Base-by-base conservation (phyloP, 148 eudicot genomes). In the Camellia granthamiana region DNA sequence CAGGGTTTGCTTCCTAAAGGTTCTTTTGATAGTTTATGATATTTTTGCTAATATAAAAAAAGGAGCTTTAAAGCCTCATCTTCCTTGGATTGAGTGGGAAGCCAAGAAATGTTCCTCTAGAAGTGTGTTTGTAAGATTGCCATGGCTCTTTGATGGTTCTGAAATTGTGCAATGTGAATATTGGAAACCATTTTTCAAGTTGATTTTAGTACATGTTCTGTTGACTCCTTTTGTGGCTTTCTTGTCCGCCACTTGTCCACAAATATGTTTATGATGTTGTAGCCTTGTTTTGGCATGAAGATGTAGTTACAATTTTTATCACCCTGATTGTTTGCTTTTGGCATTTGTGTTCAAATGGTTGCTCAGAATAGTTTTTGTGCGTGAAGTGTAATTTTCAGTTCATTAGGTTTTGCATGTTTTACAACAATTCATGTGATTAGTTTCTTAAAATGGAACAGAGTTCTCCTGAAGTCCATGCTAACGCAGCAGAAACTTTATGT, bases 381-480 rank as follows among this genome's bases (percentile, higher is more conserved):
- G 52, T 49, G 52, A 49, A 0, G 6, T 4, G 52, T 49, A 49
- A 5, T 49, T 49, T 49, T 49, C 52, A 49, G 52, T 49, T 49
- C 52, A 49, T 49, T 49, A 49, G 52, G 52, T 49, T 49, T 30
- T 49, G 4, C 52, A 49, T 49, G 52, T 49, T 49, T 49, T 49
- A 7, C 52, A 54, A 75, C 72, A 67, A 73, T 61, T 70, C 72
- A 78, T 73, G 41, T 64, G 49, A 44, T 13, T n/a, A 66, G 30
- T 74, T 47, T 86, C 59, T 77, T 79, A 3, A 49, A 73, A 69
- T 82, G 83, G 64, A 79, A 71, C 92, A 96, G 98, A 88, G 89
- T 82, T 77, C 98, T 80, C 87, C 99, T 64, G 99, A 96, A 89
- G 99, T 96, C 78, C 99, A 96, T 84, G 92, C 94, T 76, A 96